Conservation (phyloP, 176 grass and related monocot species). For the Eleusine indica region DNA sequence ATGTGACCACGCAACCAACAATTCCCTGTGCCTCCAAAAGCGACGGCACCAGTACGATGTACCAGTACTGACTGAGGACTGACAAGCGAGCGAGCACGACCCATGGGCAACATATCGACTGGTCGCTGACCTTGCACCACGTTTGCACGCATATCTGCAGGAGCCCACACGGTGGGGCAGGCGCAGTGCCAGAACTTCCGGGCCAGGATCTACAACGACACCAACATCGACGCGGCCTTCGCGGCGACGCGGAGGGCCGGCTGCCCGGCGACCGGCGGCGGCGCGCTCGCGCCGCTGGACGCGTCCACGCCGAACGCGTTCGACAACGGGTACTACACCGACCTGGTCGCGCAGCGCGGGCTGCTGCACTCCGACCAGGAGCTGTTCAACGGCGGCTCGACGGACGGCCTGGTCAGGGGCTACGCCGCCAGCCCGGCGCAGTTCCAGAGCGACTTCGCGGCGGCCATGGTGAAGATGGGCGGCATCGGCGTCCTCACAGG, state of each 20-base stretch:
- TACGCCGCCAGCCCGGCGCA: constrained; percentile 31
- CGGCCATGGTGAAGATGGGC: constrained; percentile 56
- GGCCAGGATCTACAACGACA: constrained; percentile 66
- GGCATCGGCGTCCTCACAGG: constrained; percentile 41
- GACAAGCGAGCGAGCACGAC: background rate
- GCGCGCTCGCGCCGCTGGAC: constrained; percentile 49
- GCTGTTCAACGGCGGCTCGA: constrained; percentile 51
- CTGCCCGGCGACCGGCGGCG: constrained; percentile 44
- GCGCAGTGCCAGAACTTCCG: constrained; percentile 52
- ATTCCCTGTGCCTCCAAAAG: constrained; percentile 24
- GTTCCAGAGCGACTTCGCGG: constrained; percentile 48
- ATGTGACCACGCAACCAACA: constrained; percentile 19
- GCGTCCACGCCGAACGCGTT: constrained; percentile 42
- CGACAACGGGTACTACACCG: constrained; percentile 52
- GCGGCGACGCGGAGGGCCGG: constrained; percentile 48
- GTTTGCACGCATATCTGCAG: background rate
- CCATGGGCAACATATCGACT: background rate
- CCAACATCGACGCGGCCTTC: constrained; percentile 59
- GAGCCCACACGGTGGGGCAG: constrained; percentile 61
- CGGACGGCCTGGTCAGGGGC: constrained; percentile 39
- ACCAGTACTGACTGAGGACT: background rate
- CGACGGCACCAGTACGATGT: constrained; percentile 3
- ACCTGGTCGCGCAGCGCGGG: constrained; percentile 46
- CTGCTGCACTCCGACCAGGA: constrained; percentile 59
- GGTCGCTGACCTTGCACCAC: background rate